A percentile compares a stretch with the other conserved stretches of the same genome.
These are phyloP conservation scores for Avena eriantha DNA, from an alignment of 176 grass and related monocot species.

Conservation along the genomic window DNA sequence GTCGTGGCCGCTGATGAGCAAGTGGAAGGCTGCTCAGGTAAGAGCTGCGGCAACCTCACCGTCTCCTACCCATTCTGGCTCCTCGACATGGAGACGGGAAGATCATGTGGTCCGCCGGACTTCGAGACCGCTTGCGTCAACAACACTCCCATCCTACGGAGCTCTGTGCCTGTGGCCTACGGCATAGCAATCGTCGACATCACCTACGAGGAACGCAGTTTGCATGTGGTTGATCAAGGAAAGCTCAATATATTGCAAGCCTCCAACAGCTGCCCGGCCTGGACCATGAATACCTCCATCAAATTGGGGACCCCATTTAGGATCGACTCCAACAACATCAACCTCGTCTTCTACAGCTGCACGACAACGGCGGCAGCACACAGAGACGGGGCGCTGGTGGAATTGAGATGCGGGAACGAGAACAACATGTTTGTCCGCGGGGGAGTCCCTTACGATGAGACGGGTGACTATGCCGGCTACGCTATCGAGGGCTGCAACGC, in stretches of 20 bases:
- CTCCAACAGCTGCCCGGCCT: slow-evolving; percentile 4
- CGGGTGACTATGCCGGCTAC: neutral
- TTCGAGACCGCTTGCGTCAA: slow-evolving; percentile 38
- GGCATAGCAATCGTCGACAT: neutral
- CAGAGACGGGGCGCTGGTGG: neutral
- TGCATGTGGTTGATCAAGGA: neutral
- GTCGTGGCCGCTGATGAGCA: neutral
- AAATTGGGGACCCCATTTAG: neutral
- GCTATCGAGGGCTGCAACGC: neutral
- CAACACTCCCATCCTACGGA: slow-evolving; percentile 14
- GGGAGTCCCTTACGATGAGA: neutral
- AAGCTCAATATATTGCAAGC: neutral
- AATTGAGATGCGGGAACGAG: slow-evolving; percentile 8
- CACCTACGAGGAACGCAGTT: neutral
- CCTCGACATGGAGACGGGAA: neutral
- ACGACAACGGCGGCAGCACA: neutral
- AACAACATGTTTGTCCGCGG: neutral
- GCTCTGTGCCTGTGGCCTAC: neutral
- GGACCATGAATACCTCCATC: slow-evolving; percentile 21
- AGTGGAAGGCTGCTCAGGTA: neutral
- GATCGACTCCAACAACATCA: slow-evolving; percentile 5
- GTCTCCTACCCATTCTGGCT: slow-evolving; percentile 27
- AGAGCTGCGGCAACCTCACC: slow-evolving; percentile 21
- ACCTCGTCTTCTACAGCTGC: slow-evolving; percentile 49
- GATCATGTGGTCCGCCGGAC: neutral